phyloP scores from a whole-genome alignment of 2,329 filamentous ascomycete species.

The Fusarium piperis region DNA sequence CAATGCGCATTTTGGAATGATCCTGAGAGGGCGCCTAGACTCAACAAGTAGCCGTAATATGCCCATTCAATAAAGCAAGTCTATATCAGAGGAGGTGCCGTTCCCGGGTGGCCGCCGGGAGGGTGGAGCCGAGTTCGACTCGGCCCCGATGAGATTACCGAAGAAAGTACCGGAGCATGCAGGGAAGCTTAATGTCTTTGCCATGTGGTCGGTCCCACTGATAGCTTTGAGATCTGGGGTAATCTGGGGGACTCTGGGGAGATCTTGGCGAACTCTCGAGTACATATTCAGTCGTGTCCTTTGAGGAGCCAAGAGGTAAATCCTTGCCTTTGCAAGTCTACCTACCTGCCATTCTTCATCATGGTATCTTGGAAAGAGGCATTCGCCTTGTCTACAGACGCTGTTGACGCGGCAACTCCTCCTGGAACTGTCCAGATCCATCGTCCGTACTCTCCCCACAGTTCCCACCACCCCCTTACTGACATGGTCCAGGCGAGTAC shows the following conservation, averaged over 20 bases:
- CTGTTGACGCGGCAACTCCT: conserved; percentile 20
- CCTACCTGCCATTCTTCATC: not conserved
- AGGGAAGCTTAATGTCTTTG: not conserved
- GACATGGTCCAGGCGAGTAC: not conserved
- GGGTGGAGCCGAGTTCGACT: not conserved
- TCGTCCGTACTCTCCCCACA: not conserved
- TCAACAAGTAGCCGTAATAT: not conserved
- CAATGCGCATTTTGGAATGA: conserved; percentile 17
- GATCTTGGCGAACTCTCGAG: not conserved
- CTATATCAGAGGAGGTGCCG: not conserved
- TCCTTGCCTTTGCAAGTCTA: not conserved
- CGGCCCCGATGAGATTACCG: not conserved
- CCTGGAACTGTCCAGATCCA: conserved; percentile 22
- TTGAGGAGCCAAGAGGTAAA: not conserved
- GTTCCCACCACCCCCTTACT: accelerated
- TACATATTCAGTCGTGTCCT: conserved; percentile 12
- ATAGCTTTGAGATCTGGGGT: conserved; percentile 14
- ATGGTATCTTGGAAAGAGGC: conserved; percentile 23
- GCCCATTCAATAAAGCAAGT: not conserved
- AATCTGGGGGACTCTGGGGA: conserved; percentile 7
- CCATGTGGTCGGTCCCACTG: not conserved
- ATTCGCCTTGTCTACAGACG: conserved; percentile 8
- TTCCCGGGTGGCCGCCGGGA: not conserved
- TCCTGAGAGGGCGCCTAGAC: not conserved
- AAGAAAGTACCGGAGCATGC: not conserved